Evolutionary conservation across 2,329 filamentous ascomycete genomes (phyloP).

Genomic region (Pseudogymnoascus sp.): DNA sequence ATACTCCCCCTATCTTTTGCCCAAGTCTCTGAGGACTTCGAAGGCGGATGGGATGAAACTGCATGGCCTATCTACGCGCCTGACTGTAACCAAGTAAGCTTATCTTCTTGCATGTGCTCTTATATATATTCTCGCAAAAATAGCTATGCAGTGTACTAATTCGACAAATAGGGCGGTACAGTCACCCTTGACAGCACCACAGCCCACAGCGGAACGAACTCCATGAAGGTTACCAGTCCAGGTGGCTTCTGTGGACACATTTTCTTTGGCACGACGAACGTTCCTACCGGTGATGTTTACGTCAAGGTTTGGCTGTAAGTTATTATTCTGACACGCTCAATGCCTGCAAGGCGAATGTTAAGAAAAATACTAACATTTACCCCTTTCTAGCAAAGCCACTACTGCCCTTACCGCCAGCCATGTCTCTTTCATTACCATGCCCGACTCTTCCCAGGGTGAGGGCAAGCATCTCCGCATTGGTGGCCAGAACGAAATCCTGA

Average conservation of each 20-base stretch:
- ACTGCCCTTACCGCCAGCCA: conserved; percentile 50
- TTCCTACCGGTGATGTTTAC: conserved; percentile 49
- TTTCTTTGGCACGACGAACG: conserved; percentile 49
- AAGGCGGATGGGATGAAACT: conserved; percentile 47
- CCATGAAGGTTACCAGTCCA: conserved; percentile 42
- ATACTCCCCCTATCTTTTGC: conserved; percentile 39
- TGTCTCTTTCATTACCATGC: conserved; percentile 57
- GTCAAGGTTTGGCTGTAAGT: conserved; percentile 48
- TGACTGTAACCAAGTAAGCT: conserved; percentile 45
- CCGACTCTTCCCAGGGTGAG: conserved; percentile 44
- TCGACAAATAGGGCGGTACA: conserved; percentile 32
- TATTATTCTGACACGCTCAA: not conserved
- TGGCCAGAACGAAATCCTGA: conserved; percentile 50
- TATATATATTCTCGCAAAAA: not conserved
- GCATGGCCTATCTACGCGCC: conserved; percentile 50
- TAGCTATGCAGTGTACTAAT: not conserved
- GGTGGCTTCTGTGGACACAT: conserved; percentile 51
- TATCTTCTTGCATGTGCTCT: not conserved
- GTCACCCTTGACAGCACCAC: conserved; percentile 48
- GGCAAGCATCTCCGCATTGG: conserved; percentile 55
- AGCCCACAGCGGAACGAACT: conserved; percentile 48
- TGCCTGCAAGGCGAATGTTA: conserved; percentile 3
- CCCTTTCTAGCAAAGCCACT: conserved; percentile 39
- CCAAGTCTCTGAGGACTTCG: conserved; percentile 44
- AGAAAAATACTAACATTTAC: conserved; percentile 17